A percentile compares a stretch with the other conserved stretches of the same genome.
These are phyloP conservation scores for Amanita exitialis DNA, from an alignment of 768 basidiomycete genomes.

Conservation along the genomic window DNA sequence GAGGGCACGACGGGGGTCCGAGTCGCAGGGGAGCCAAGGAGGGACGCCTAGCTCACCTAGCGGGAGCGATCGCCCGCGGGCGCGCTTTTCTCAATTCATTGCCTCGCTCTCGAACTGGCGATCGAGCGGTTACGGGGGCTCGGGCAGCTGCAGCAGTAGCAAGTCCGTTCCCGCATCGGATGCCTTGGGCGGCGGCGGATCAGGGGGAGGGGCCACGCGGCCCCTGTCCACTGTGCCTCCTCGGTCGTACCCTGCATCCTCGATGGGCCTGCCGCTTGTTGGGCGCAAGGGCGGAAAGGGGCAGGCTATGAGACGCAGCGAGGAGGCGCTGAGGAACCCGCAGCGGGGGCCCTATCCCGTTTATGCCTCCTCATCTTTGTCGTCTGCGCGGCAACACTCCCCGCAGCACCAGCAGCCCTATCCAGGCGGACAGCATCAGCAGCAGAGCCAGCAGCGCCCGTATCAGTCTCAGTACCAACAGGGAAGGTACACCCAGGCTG, in stretches of 20 bases:
- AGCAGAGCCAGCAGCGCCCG: background rate
- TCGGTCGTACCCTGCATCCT: background rate
- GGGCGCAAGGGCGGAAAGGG: conserved; percentile 1
- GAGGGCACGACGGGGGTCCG: conserved; percentile 20
- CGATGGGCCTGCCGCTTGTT: background rate
- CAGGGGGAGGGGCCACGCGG: background rate
- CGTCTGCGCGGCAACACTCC: background rate
- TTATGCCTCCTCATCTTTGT: background rate
- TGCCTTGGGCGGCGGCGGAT: background rate
- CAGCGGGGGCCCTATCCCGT: conserved; percentile 13
- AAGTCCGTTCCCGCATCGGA: background rate
- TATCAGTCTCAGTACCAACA: background rate
- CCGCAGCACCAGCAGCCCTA: background rate
- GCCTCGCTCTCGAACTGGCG: conserved; percentile 23
- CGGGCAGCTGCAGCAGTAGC: background rate
- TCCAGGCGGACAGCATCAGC: background rate
- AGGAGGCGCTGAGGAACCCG: conserved; percentile 29
- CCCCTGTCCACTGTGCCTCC: background rate
- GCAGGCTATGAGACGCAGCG: conserved; percentile 28
- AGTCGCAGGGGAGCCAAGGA: conserved; percentile 13
- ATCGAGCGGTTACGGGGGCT: conserved; percentile 11
- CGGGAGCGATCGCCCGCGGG: conserved; percentile 12
- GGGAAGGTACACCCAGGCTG: background rate
- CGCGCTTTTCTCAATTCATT: conserved; percentile 11
- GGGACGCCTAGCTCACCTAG: conserved; percentile 12